A percentile compares a stretch with the other conserved stretches of the same genome.
These are phyloP conservation scores for Taiozyma sp. DNA, from an alignment of 1,139 yeast species.

Conservation along the genomic window DNA sequence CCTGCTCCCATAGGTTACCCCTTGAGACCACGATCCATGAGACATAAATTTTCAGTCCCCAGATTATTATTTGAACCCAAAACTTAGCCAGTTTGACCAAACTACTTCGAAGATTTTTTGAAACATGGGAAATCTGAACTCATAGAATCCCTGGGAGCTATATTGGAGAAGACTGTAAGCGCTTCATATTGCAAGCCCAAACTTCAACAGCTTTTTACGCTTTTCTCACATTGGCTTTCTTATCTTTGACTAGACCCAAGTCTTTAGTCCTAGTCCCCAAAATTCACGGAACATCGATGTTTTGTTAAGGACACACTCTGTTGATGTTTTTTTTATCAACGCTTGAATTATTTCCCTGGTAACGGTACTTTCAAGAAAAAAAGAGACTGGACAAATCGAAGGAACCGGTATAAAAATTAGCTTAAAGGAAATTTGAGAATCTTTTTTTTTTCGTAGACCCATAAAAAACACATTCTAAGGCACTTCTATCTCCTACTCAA, in stretches of 20 bases:
- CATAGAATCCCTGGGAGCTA: background rate
- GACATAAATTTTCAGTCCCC: background rate
- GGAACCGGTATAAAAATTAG: background rate
- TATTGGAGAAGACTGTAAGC: background rate
- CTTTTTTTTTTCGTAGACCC: background rate
- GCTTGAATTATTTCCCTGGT: background rate
- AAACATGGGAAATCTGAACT: too few species aligned
- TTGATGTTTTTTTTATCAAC: background rate
- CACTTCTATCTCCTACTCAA: background rate
- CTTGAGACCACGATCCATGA: background rate
- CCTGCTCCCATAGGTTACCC: background rate
- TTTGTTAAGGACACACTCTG: background rate
- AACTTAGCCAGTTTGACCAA: background rate
- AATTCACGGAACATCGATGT: background rate
- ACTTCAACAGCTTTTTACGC: background rate
- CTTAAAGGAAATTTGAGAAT: background rate
- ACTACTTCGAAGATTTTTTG: background rate
- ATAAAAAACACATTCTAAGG: background rate
- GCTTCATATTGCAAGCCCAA: background rate
- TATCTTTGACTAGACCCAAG: background rate
- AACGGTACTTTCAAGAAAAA: background rate
- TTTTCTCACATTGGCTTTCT: background rate
- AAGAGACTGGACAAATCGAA: background rate
- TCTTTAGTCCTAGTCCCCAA: background rate
- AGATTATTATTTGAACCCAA: background rate